Base-by-base conservation (phyloP, 2,329 filamentous ascomycete species). In the Xylaria sp. region DNA sequence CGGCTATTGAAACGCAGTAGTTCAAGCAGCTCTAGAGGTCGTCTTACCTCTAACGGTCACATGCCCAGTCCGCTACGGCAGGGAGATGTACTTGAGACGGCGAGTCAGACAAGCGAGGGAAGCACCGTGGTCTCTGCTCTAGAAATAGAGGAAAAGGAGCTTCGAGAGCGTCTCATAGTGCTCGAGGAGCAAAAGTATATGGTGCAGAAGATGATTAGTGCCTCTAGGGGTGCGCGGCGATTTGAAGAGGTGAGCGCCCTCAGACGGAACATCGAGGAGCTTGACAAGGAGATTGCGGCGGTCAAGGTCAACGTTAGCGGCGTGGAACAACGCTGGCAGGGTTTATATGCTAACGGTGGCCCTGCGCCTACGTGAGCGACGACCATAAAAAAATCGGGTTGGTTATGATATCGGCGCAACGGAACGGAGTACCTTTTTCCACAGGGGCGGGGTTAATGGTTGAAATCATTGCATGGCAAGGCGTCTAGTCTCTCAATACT, bases 161-260 rank as follows among this genome's bases (percentile, higher is more conserved):
- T 97, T 1, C 88, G 92, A 18, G 94, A 97, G 75, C 85, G 90
- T 3, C 82, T 97, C 13, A 92, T 96, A 35, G 91, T 98, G 6
- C 85, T 98, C 0, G 93, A 97, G 79, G 94, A 98, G 81, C 94
- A 98, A 79, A 91, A 90, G 71, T 97, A 97, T 80, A 89, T 97
- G 81, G 93, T 98, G 0, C 89, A 90, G 44, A 90, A 93, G 74
- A 97, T 97, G 93, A 88, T 97, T 53, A 88, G 88, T 8, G 88
- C 91, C 69, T 93, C 94, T 0, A 91, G 91, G 57, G 91, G 90
- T 50, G 88, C 92, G 12, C 85, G 93, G 32, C 90, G 93, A 67
- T 97, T 97, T 73, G 94, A 97, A 75, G 94, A 98, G 79, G 92
- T 97, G 2, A 88, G 89, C 65, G 93, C 92, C 12, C 82, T 98